These are phyloP conservation scores for Galerina marginata DNA, from an alignment of 768 basidiomycete genomes.

Conservation along the genomic window DNA sequence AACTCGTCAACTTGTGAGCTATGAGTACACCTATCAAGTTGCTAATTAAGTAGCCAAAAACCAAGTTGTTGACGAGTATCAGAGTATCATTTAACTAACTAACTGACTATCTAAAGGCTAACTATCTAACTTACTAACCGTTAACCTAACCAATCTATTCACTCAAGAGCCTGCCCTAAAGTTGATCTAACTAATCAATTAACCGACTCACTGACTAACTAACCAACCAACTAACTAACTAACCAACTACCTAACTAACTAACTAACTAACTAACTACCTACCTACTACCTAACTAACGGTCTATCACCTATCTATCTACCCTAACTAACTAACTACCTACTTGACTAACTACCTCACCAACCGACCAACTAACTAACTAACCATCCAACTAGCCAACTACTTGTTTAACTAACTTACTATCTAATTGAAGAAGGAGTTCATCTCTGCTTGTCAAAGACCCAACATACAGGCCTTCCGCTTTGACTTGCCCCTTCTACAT, in stretches of 20 bases:
- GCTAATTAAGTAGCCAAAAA: too few species aligned
- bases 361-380: not conserved
- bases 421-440: not conserved
- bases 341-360: not conserved
- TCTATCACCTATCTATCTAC: not conserved
- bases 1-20: too few species aligned
- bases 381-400: not conserved
- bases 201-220: not conserved
- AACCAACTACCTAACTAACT: too few species aligned
- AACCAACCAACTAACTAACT: not conserved
- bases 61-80: too few species aligned
- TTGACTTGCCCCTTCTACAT: constrained; percentile 30
- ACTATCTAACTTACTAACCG: too few species aligned
- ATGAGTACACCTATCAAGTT: too few species aligned
- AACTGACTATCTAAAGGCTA: too few species aligned
- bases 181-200: not conserved
- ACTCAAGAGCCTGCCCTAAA: too few species aligned
- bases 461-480: constrained; percentile 3
- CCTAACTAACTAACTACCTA: not conserved
- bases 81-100: too few species aligned
- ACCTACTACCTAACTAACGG: not conserved
- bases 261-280: not conserved
- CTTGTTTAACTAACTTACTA: too few species aligned
- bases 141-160: too few species aligned
- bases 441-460: not conserved